Evolutionary conservation across 768 basidiomycete genomes (phyloP).

Genomic region (Termitomyces sp.): DNA sequence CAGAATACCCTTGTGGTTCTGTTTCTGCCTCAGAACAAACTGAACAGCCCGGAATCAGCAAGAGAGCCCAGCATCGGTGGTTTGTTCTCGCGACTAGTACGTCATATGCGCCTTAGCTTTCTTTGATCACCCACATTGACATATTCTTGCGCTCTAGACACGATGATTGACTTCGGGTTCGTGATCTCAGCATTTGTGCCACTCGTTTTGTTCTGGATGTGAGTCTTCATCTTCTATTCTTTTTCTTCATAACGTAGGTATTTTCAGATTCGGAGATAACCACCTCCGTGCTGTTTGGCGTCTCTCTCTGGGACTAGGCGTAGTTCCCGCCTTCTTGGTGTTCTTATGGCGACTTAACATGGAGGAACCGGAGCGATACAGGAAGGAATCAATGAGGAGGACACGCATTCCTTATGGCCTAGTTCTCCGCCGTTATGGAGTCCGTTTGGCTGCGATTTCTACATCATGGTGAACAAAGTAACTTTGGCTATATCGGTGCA

Average conservation of each 20-base stretch:
- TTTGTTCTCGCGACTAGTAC: constrained; percentile 87
- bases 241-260: neutral
- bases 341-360: constrained; percentile 85
- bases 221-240: constrained; percentile 20
- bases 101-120: constrained; percentile 12
- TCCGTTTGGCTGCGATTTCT: constrained; percentile 68
- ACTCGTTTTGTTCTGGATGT: constrained; percentile 89
- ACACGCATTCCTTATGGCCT: constrained; percentile 73
- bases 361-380: constrained; percentile 74
- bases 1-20: constrained; percentile 88
- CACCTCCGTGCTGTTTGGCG: constrained; percentile 90
- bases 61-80: constrained; percentile 81
- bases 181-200: constrained; percentile 79
- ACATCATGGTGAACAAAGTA: constrained; percentile 58
- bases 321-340: constrained; percentile 76
- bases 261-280: constrained; percentile 60
- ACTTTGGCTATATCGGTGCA: neutral
- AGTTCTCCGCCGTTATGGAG: constrained; percentile 78
- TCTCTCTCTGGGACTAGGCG: constrained; percentile 77
- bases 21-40: constrained; percentile 89
- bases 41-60: constrained; percentile 74
- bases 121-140: neutral
- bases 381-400: constrained; percentile 75
- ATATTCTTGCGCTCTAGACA: constrained; percentile 37
- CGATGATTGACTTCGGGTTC: constrained; percentile 86